Percentiles rank a stretch among this genome's conserved stretches.
These are phyloP conservation scores for Achlya hypogyna DNA, from an alignment of 352 stramenopile genomes.

Conservation along the genomic window DNA sequence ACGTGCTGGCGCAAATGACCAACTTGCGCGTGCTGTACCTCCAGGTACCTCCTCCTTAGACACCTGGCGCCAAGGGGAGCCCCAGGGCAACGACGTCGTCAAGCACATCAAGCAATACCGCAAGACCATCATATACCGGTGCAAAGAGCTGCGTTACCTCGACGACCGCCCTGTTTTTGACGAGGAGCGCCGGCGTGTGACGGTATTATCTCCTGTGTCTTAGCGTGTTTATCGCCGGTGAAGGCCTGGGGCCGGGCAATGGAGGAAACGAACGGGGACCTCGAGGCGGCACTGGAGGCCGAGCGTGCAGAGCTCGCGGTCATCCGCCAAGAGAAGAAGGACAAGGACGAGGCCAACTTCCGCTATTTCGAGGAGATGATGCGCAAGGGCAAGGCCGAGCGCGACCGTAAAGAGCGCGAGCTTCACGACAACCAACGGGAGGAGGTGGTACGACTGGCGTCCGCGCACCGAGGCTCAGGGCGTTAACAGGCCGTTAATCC, in stretches of 20 bases:
- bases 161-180: slow-evolving; percentile 80
- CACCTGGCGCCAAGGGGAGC: background rate
- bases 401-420: slow-evolving; percentile 42
- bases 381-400: slow-evolving; percentile 37
- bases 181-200: slow-evolving; percentile 76
- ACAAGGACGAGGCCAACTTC: slow-evolving; percentile 80
- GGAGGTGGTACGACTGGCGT: background rate
- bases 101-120: slow-evolving; percentile 83
- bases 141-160: slow-evolving; percentile 68
- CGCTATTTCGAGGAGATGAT: slow-evolving; percentile 84
- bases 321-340: slow-evolving; percentile 81
- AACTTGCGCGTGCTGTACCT: slow-evolving; percentile 80
- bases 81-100: slow-evolving; percentile 64
- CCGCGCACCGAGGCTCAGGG: background rate
- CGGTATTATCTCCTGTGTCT: slow-evolving; percentile 28
- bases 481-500: slow-evolving; percentile 32
- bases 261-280: slow-evolving; percentile 50
- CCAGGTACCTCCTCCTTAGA: slow-evolving; percentile 24
- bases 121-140: slow-evolving; percentile 70
- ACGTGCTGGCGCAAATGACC: slow-evolving; percentile 57
- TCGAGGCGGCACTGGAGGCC: slow-evolving; percentile 71
- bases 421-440: slow-evolving; percentile 17
- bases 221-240: background rate
- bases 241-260: slow-evolving; percentile 59
- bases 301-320: slow-evolving; percentile 78